Evolutionary conservation across 2,329 filamentous ascomycete species (phyloP).

Genomic region (Bipolaris bicolor): DNA sequence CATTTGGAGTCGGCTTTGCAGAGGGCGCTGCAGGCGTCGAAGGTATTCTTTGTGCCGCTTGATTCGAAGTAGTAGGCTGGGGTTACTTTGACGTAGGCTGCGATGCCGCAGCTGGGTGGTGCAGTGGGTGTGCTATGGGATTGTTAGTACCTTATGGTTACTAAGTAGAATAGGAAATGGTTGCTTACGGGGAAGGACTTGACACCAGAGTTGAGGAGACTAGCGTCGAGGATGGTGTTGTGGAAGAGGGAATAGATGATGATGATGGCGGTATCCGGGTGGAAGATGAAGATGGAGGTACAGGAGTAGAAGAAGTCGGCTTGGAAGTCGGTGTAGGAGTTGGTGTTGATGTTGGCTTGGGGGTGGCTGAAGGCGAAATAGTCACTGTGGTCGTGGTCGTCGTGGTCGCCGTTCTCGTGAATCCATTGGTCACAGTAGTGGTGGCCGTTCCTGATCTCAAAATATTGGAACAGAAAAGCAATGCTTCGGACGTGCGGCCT

Average conservation of each 20-base stretch:
- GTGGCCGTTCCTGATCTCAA: conserved; percentile 37
- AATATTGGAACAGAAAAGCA: conserved; percentile 39
- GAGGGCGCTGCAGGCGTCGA: conserved; percentile 34
- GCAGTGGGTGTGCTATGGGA: conserved; percentile 24
- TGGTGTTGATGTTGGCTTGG: conserved; percentile 15
- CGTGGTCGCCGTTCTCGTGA: conserved; percentile 29
- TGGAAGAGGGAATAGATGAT: background rate
- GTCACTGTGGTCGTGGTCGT: conserved; percentile 33
- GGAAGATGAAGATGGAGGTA: background rate
- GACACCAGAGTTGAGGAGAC: conserved; percentile 21
- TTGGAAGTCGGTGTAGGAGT: conserved; percentile 24
- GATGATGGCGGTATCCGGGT: background rate
- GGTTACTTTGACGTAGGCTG: conserved; percentile 40
- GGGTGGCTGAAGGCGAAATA: conserved; percentile 24
- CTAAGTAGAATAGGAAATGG: background rate
- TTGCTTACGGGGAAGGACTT: conserved; percentile 33
- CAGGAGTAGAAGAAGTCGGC: conserved; percentile 7
- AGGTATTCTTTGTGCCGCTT: conserved; percentile 43
- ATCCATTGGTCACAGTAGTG: conserved; percentile 27
- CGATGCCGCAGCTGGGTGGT: conserved; percentile 34
- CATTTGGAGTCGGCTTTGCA: conserved; percentile 43
- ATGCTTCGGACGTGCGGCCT: conserved; percentile 39
- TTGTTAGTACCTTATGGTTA: conserved; percentile 5
- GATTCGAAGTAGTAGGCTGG: conserved; percentile 45
- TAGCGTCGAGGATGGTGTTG: background rate